These are phyloP conservation scores for Monosporascus cannonballus DNA, from an alignment of 2,329 filamentous ascomycete genomes.

Conservation along the genomic window DNA sequence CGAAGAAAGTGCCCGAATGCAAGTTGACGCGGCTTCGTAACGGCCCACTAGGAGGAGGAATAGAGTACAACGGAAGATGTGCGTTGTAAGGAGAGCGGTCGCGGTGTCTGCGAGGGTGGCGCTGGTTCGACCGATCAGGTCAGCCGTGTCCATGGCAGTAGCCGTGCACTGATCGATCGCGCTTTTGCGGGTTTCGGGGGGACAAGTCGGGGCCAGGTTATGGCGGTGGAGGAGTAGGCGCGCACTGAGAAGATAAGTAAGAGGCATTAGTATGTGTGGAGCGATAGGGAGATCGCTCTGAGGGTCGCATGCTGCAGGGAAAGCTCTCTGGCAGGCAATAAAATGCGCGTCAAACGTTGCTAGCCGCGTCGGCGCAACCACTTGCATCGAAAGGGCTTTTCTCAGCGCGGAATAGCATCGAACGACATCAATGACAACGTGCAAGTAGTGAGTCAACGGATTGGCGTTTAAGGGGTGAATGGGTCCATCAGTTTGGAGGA, in stretches of 20 bases:
- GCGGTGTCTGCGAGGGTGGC: constrained; percentile 59
- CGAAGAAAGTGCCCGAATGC: constrained; percentile 63
- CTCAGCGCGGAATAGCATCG: constrained; percentile 70
- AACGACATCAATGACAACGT: constrained; percentile 76
- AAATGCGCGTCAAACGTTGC: constrained; percentile 81
- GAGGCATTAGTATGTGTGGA: constrained; percentile 65
- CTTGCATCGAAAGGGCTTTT: constrained; percentile 61
- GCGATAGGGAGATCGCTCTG: constrained; percentile 62
- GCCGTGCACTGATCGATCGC: constrained; percentile 74
- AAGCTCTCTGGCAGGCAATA: constrained; percentile 63
- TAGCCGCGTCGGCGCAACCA: constrained; percentile 61
- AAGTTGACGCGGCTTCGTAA: constrained; percentile 64
- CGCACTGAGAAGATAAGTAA: constrained; percentile 74
- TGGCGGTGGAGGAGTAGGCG: constrained; percentile 84
- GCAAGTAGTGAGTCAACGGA: constrained; percentile 62
- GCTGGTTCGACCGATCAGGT: constrained; percentile 62
- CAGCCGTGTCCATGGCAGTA: constrained; percentile 72
- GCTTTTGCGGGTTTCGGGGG: constrained; percentile 56
- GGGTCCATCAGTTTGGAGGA: constrained; percentile 55
- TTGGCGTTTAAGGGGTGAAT: constrained; percentile 44
- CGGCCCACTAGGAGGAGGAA: constrained; percentile 72
- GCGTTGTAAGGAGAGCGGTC: constrained; percentile 70
- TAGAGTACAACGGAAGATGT: constrained; percentile 81
- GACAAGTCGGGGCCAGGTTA: constrained; percentile 71
- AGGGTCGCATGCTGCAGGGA: constrained; percentile 69